phyloP scores from a whole-genome alignment of 2,329 filamentous ascomycete genomes.

The Aspergillus proliferans region DNA sequence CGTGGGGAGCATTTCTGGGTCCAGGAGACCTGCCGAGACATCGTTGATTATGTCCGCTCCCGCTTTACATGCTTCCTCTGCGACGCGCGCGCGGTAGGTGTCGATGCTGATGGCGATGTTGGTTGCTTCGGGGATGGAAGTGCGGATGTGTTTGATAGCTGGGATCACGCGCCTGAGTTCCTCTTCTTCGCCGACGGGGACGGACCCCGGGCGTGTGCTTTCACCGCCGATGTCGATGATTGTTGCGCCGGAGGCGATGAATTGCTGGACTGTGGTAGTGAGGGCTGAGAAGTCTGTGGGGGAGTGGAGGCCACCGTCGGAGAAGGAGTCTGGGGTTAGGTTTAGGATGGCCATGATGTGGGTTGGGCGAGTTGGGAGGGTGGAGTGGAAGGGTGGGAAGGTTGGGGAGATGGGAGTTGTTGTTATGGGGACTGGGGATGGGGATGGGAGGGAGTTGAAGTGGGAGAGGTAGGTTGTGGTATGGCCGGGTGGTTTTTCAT shows the following conservation, averaged over 20 bases:
- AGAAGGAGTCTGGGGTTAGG: constrained; percentile 93
- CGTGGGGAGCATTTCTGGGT: constrained; percentile 73
- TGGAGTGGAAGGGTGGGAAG: constrained; percentile 53
- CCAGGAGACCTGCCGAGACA: constrained; percentile 74
- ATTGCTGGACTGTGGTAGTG: constrained; percentile 51
- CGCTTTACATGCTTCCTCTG: constrained; percentile 64
- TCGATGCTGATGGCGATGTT: constrained; percentile 77
- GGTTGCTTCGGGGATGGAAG: constrained; percentile 53
- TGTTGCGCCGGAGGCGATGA: constrained; percentile 65
- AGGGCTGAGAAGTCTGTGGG: constrained; percentile 46
- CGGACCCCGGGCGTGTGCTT: constrained; percentile 74
- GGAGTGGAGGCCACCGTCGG: constrained; percentile 69
- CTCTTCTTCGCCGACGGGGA: constrained; percentile 62
- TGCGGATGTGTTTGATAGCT: constrained; percentile 65
- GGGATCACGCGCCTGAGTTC: constrained; percentile 75
- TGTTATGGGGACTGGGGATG: constrained; percentile 30
- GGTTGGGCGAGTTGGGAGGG: constrained; percentile 54
- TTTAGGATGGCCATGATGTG: constrained; percentile 92
- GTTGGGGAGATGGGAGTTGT: constrained; percentile 32
- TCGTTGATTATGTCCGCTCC: constrained; percentile 95
- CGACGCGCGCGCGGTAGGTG: constrained; percentile 83
- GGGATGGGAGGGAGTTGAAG: constrained; percentile 28
- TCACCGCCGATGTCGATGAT: constrained; percentile 93
- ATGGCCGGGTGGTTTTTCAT: constrained; percentile 29
- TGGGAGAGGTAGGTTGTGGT: constrained; percentile 28